Evolutionary conservation across 441 rosid species (phyloP).

Genomic region (Jatropha podagrica): DNA sequence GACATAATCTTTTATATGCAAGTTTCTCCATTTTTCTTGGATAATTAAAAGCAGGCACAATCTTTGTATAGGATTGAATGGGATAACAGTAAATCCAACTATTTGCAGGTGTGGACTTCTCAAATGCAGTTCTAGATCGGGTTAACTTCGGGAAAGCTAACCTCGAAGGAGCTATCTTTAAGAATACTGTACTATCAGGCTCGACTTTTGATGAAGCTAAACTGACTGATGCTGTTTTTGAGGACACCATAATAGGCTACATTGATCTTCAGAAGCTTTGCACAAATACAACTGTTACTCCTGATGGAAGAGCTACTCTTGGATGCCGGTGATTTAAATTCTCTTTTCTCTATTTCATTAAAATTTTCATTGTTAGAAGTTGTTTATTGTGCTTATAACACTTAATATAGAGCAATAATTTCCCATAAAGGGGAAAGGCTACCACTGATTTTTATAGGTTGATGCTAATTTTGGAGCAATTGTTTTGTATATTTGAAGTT

Average conservation of each 20-base stretch:
- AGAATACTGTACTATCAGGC: slow-evolving; percentile 69
- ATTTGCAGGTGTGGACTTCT: slow-evolving; percentile 63
- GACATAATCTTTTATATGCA: background rate
- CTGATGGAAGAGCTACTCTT: slow-evolving; percentile 48
- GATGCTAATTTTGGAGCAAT: too few relatives aligned
- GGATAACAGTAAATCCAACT: background rate
- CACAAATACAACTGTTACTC: slow-evolving; percentile 38
- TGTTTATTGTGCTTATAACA: background rate
- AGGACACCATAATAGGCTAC: slow-evolving; percentile 83
- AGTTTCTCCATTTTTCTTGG: too few relatives aligned
- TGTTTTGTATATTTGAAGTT: too few relatives aligned
- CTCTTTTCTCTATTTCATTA: background rate
- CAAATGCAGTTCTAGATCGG: slow-evolving; percentile 79
- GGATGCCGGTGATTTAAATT: slow-evolving; percentile 49
- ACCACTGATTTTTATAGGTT: too few relatives aligned
- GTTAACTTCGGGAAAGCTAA: slow-evolving; percentile 74
- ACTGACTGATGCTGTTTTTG: slow-evolving; percentile 64
- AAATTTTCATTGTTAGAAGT: background rate
- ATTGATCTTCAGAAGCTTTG: slow-evolving; percentile 68
- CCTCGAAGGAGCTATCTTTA: slow-evolving; percentile 74
- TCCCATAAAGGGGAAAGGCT: background rate
- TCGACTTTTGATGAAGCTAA: slow-evolving; percentile 71
- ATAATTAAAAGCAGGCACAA: background rate
- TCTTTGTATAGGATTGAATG: background rate
- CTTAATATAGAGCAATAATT: background rate